Conservation (phyloP, 2,329 filamentous ascomycete genomes). For the Grosmannia serpens region DNA sequence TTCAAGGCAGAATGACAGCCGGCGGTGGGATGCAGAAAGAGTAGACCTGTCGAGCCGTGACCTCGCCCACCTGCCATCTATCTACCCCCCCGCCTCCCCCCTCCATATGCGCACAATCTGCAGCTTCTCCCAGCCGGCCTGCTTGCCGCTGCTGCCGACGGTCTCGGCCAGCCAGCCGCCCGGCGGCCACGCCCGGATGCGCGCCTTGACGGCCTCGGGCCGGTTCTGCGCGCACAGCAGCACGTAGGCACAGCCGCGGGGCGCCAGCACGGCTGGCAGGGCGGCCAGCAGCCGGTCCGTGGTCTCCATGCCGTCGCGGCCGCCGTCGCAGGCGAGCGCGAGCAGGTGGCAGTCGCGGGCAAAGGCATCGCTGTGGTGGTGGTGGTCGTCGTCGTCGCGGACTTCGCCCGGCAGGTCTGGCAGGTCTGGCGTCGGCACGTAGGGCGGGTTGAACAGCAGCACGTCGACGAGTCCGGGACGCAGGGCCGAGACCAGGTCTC, state of each 20-base stretch:
- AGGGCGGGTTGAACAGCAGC: constrained; percentile 92
- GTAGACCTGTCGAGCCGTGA: background rate
- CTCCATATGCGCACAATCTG: constrained; percentile 81
- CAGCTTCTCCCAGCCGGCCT: constrained; percentile 89
- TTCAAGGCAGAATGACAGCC: background rate
- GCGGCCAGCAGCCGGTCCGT: constrained; percentile 66
- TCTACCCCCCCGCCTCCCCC: background rate
- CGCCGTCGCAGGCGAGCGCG: constrained; percentile 79
- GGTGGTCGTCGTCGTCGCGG: background rate
- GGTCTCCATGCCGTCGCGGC: constrained; percentile 84
- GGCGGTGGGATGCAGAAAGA: background rate
- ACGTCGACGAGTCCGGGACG: constrained; percentile 57
- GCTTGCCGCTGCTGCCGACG: constrained; percentile 72
- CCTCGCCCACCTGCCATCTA: too few species aligned
- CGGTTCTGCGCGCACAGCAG: constrained; percentile 85
- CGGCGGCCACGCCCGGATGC: constrained; percentile 14
- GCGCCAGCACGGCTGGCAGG: constrained; percentile 52
- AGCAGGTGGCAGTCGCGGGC: constrained; percentile 76
- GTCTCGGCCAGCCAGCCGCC: constrained; percentile 60
- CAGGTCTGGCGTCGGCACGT: constrained; percentile 74
- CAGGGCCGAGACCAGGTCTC: constrained; percentile 57
- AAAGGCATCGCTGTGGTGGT: constrained; percentile 34
- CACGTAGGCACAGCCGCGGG: constrained; percentile 73
- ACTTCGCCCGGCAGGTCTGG: constrained; percentile 30
- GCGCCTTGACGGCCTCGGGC: constrained; percentile 39